These are phyloP conservation scores for Jatropha multifida DNA, from an alignment of 441 rosid genomes.

Conservation along the genomic window DNA sequence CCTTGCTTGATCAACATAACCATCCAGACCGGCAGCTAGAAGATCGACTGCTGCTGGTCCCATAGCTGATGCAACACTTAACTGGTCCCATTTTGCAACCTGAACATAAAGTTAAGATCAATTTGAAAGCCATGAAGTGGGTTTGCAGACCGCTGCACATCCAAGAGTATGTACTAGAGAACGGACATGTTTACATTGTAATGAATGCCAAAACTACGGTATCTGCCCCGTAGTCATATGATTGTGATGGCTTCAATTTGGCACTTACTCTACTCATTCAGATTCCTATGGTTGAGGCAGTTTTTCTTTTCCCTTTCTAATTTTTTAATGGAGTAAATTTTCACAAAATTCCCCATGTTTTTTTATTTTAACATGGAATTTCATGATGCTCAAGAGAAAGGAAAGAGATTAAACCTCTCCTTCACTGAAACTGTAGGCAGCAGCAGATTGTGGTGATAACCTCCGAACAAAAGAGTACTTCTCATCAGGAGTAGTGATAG, in stretches of 20 bases:
- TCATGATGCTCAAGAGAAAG: neutral
- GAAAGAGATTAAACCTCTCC: slow-evolving; percentile 62
- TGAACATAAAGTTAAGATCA: slow-evolving; percentile 31
- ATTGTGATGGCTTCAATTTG: neutral
- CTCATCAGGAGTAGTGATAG: slow-evolving; percentile 61
- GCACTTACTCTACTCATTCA: too few species aligned
- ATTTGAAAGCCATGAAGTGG: too few species aligned
- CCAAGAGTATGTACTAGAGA: neutral
- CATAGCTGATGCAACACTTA: slow-evolving; percentile 78
- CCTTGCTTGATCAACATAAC: slow-evolving; percentile 65
- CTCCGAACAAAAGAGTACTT: slow-evolving; percentile 70
- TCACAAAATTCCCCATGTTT: neutral
- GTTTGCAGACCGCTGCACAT: neutral
- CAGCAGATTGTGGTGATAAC: slow-evolving; percentile 71
- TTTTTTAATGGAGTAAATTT: neutral
- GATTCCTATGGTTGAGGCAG: neutral
- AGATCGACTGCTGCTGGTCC: slow-evolving; percentile 94
- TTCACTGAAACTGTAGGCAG: slow-evolving; percentile 63
- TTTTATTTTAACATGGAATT: neutral
- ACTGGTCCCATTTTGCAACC: slow-evolving; percentile 85
- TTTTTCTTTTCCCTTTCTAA: neutral
- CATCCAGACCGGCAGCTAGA: slow-evolving; percentile 73
- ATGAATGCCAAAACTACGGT: neutral
- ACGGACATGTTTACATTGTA: neutral
- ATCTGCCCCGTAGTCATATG: neutral